Conservation (phyloP, 345 rosid species). For the Litchi chinensis region DNA sequence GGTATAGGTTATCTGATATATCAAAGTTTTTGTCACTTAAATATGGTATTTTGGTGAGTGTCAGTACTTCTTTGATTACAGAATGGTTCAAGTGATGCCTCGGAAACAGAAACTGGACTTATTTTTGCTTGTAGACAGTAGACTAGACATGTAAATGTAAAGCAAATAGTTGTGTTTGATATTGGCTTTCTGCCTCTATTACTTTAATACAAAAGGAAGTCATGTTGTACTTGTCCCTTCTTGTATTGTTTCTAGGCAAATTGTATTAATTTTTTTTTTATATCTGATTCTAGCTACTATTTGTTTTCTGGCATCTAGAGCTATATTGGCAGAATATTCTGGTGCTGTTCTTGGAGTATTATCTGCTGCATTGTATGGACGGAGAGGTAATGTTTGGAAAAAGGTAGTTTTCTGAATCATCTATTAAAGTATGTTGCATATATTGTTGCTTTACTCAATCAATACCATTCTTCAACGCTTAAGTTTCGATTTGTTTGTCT, state of each 20-base stretch:
- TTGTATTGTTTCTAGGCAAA: neutral
- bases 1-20: neutral
- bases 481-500: neutral
- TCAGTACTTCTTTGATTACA: neutral
- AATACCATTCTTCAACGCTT: slow-evolving; percentile 11
- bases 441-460: neutral
- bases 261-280: neutral
- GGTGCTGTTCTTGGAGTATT: slow-evolving; percentile 98
- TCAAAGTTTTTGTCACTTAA: neutral
- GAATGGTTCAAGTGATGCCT: neutral
- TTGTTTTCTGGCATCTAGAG: slow-evolving; percentile 45
- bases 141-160: neutral
- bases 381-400: slow-evolving; percentile 74
- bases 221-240: neutral
- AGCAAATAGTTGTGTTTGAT: neutral
- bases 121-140: neutral
- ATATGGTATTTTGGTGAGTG: neutral
- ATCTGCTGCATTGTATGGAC: slow-evolving; percentile 87
- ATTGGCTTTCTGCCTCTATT: neutral
- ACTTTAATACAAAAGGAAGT: neutral
- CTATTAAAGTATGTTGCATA: neutral
- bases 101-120: neutral
- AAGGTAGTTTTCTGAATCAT: slow-evolving; percentile 55
- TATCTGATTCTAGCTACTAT: neutral
- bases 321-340: slow-evolving; percentile 93